Conservation (phyloP, 1,284 basidiomycete species). For the Inonotus obliquus region DNA sequence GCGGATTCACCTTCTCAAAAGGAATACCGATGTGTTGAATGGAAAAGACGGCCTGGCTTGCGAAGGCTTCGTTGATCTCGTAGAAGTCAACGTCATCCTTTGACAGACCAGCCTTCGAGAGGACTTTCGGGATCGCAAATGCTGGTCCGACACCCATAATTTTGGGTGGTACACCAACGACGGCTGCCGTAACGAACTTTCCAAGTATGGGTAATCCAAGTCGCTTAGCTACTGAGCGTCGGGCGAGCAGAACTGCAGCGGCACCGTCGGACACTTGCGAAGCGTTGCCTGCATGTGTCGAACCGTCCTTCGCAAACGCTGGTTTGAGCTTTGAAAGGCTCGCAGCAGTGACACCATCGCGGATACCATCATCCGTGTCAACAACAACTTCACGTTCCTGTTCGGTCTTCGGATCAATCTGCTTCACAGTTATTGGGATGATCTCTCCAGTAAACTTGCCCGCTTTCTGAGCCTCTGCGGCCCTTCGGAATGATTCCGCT, state of each 20-base stretch:
- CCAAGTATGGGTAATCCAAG: conserved; percentile 89
- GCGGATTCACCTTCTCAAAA: conserved; percentile 78
- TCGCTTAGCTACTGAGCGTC: conserved; percentile 83
- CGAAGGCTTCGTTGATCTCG: conserved; percentile 95
- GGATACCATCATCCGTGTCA: conserved; percentile 87
- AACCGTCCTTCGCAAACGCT: conserved; percentile 85
- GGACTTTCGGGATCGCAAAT: conserved; percentile 81
- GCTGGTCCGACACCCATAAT: conserved; percentile 93
- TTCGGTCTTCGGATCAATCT: conserved; percentile 82
- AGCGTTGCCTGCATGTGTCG: conserved; percentile 91
- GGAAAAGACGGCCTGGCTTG: conserved; percentile 81
- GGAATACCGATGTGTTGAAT: conserved; percentile 75
- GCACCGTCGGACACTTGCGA: conserved; percentile 98
- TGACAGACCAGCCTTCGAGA: conserved; percentile 69
- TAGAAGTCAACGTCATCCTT: conserved; percentile 85
- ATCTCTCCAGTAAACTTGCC: conserved; percentile 95
- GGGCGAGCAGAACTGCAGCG: conserved; percentile 87
- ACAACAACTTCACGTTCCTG: conserved; percentile 78
- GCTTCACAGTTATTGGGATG: conserved; percentile 75
- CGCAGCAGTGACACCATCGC: conserved; percentile 87
- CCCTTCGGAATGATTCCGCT: conserved; percentile 83
- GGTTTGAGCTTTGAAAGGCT: conserved; percentile 90
- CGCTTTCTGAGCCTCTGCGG: conserved; percentile 81
- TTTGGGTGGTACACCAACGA: conserved; percentile 82
- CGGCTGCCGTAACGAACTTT: conserved; percentile 81